Base-by-base conservation (phyloP, 164 flowering plant species). In the Tetracentron sinense region DNA sequence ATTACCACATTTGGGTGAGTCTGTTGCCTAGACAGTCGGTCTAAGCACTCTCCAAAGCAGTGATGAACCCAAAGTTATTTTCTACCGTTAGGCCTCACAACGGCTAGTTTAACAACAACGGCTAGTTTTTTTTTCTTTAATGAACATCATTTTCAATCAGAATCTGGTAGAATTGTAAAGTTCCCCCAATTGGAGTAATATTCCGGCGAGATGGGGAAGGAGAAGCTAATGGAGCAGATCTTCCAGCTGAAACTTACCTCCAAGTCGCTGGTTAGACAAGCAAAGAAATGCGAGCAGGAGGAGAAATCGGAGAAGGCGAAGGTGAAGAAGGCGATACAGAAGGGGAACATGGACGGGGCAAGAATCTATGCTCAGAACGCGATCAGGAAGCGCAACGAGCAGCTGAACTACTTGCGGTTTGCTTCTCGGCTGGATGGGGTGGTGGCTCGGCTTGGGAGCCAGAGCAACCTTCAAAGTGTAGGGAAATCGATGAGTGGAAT, bases 141-240 rank as follows among this genome's bases (percentile, higher is more conserved):
- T 33, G 4, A 16, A n/a, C 44, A 8, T 29, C 47, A 25, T 4
- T 23, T 21, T 46, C 12, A 16, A 12, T 30, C 30, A 38, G 16
- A 38, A 15, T 52, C n/a, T 6, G 23, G 7, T 17, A 16, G 42
- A 2, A 58, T 21, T 12, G 44, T 2, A 20, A 44, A 12, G 12
- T 3, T n/a, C 6, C 4, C 42, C 30, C 19, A 31, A 54, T 38
- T 42, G 59, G 54, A 55, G n/a, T n/a, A n/a, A n/a, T 54, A 22
- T 25, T 30, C 42, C 21, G n/a, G 30, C n/a, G n/a, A 23, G 44
- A 64, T 54, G 69, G 61, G 65, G 53, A 61, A 65, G 46, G 75
- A 66, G 63, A 72, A 72, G 71, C 67, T 72, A 25, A 72, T 72
- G 75, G 63, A 66, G 35, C 71, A 72, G 54, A 72, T 67, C 59